These are phyloP conservation scores for Articulospora tetracladia DNA, from an alignment of 495 filamentous ascomycete genomes.

Conservation along the genomic window DNA sequence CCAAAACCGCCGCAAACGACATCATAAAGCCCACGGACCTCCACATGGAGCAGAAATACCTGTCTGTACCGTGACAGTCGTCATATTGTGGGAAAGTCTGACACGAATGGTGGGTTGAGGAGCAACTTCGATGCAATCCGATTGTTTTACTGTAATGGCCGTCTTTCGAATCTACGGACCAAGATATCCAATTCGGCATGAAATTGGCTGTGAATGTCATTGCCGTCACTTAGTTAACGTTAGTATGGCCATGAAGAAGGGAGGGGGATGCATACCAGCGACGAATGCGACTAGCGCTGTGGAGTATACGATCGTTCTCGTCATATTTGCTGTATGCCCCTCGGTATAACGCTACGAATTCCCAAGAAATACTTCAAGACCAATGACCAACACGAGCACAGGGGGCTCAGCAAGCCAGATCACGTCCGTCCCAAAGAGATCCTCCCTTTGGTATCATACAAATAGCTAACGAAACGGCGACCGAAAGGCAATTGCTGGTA, in stretches of 20 bases:
- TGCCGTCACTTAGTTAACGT: slow-evolving; percentile 56
- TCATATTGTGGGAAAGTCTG: slow-evolving; percentile 52
- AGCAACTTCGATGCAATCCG: slow-evolving; percentile 80
- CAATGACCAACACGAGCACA: background rate
- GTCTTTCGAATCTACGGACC: slow-evolving; percentile 52
- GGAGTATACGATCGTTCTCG: slow-evolving; percentile 42
- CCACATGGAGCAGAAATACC: slow-evolving; percentile 91
- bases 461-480: too few species aligned
- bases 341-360: background rate
- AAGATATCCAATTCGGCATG: slow-evolving; percentile 77
- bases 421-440: too few species aligned
- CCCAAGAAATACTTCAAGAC: background rate
- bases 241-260: background rate
- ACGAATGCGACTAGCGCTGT: slow-evolving; percentile 48
- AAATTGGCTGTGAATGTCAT: slow-evolving; percentile 73
- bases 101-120: slow-evolving; percentile 36
- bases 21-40: slow-evolving; percentile 81
- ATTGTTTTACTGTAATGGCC: slow-evolving; percentile 60
- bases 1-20: slow-evolving; percentile 71
- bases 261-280: slow-evolving; percentile 35
- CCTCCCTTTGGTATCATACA: too few species aligned
- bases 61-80: slow-evolving; percentile 64
- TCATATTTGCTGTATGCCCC: slow-evolving; percentile 24
- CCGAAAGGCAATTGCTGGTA: too few species aligned
- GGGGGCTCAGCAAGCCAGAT: background rate